Evolutionary conservation across 208 protist genomes (phyloP).

Genomic region (Herpetomonas muscarum): DNA sequence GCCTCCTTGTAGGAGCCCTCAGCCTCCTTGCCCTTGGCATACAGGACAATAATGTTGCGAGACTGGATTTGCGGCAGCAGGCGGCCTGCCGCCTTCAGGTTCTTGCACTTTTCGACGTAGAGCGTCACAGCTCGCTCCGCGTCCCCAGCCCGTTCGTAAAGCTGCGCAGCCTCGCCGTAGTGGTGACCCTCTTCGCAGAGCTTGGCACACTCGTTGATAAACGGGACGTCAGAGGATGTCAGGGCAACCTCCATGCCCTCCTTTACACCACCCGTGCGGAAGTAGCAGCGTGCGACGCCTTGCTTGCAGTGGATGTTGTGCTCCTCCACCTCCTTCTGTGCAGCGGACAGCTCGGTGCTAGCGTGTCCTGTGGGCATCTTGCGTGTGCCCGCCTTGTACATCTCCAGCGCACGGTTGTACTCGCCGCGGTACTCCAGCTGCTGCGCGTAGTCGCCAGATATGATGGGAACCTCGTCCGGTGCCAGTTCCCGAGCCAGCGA

Average conservation of each 20-base stretch:
- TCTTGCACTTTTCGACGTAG: constrained; percentile 93
- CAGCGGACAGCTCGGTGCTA: constrained; percentile 72
- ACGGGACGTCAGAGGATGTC: constrained; percentile 51
- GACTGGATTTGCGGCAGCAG: constrained; percentile 89
- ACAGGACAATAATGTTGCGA: constrained; percentile 93
- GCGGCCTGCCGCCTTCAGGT: constrained; percentile 81
- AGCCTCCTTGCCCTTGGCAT: constrained; percentile 84
- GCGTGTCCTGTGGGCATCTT: constrained; percentile 67
- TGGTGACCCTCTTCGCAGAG: constrained; percentile 92
- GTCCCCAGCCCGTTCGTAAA: constrained; percentile 92
- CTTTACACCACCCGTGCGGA: constrained; percentile 84
- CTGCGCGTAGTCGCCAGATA: constrained; percentile 93
- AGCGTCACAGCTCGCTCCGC: constrained; percentile 91
- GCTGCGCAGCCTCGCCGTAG: constrained; percentile 91
- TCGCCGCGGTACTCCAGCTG: constrained; percentile 96
- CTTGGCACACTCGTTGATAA: constrained; percentile 90
- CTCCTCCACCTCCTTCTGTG: constrained; percentile 53
- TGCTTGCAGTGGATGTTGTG: constrained; percentile 84
- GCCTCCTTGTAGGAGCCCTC: constrained; percentile 92
- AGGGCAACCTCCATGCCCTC: constrained; percentile 84
- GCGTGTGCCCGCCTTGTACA: constrained; percentile 75
- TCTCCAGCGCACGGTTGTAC: constrained; percentile 86
- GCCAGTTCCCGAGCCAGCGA: constrained; percentile 90
- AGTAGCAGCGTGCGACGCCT: constrained; percentile 83
- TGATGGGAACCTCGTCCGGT: constrained; percentile 81